Evolutionary conservation across 129 eudicot species (phyloP), one percentile per base, ranked within the genome.

Genomic region (Oenanthe sinensis): DNA sequence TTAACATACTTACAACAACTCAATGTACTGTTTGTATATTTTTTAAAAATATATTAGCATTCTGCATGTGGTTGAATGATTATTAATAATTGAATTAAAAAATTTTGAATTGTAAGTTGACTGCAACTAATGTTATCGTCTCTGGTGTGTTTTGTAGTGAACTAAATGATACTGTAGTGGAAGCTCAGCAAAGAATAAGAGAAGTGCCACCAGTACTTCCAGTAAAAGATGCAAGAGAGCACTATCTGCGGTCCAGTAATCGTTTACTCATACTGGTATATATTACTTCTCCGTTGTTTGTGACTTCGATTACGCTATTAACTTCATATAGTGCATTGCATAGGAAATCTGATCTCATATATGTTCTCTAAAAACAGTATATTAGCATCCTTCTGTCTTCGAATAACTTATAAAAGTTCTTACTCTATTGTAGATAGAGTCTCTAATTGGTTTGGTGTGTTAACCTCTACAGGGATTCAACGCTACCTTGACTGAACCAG

Each of bases 241-340:
- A 86, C 70, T 91, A 85, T 80, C 52, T 83, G 87, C 87, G 84
- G 73, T 94, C 96, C 58, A 88, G 81, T 49, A 95, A 95, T 79
- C 87, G 98, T 50, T 84, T 95, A 63, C 88, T 95, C 74, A 95
- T 95, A 85, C 91, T 95, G 94, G 98, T 87, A 95, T 60, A 55
- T 6, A 43, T 52, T 33, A 46, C 37, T 74, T 67, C 30, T 50
- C 20, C 13, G 8, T 24, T 0, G 19, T 45, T 28, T 74, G 60
- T 74, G 24, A 48, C 19, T 73, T 82, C 40, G 15, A 74, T 15
- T 40, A 39, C 28, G 43, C 22, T 39, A 39, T 37, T 70, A 70
- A 37, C 74, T 69, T n/a, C 1, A 68, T 33, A 30, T 67, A 8
- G 16, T 2, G 19, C 39, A 67, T 13, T 67, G 72, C 72, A 12